Conservation (phyloP, 768 basidiomycete species). For the Suillus discolor region DNA sequence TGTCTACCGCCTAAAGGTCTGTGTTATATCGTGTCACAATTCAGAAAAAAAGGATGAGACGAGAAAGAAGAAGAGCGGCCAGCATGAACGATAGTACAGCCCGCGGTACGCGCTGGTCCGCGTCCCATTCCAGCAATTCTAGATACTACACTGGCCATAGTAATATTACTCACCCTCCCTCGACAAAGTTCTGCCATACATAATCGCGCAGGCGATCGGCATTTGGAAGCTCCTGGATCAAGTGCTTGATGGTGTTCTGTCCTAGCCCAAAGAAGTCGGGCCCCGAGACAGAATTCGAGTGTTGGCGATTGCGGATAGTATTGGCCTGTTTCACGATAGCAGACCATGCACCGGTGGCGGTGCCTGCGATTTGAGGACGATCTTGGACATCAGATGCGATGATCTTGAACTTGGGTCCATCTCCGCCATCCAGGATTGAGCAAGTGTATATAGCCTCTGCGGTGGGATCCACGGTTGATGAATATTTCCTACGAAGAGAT, state of each 20-base stretch:
- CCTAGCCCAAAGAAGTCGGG: constrained; percentile 89
- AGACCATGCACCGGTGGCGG: constrained; percentile 87
- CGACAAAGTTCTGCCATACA: constrained; percentile 84
- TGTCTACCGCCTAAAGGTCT: constrained; percentile 81
- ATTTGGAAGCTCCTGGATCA: constrained; percentile 82
- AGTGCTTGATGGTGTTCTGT: constrained; percentile 86
- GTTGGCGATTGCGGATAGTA: constrained; percentile 75
- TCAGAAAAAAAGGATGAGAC: constrained; percentile 33
- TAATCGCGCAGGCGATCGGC: constrained; percentile 76
- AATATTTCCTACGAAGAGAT: constrained; percentile 59
- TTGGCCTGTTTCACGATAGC: constrained; percentile 84
- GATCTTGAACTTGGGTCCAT: constrained; percentile 86
- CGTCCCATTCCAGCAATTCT: constrained; percentile 4
- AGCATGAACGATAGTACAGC: constrained; percentile 10
- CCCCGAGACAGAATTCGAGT: constrained; percentile 85
- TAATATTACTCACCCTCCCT: constrained; percentile 71
- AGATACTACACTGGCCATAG: not conserved
- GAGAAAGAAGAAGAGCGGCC: constrained; percentile 22
- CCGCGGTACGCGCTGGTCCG: constrained; percentile 5
- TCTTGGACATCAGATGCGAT: constrained; percentile 72
- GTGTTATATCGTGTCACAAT: constrained; percentile 35
- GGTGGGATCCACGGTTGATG: constrained; percentile 71
- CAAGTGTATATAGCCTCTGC: constrained; percentile 77
- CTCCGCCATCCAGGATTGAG: constrained; percentile 82
- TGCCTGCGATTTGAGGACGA: constrained; percentile 78